Evolutionary conservation across 805 yeast species (phyloP).

Genomic region (Sporopachydermia lactativora): DNA sequence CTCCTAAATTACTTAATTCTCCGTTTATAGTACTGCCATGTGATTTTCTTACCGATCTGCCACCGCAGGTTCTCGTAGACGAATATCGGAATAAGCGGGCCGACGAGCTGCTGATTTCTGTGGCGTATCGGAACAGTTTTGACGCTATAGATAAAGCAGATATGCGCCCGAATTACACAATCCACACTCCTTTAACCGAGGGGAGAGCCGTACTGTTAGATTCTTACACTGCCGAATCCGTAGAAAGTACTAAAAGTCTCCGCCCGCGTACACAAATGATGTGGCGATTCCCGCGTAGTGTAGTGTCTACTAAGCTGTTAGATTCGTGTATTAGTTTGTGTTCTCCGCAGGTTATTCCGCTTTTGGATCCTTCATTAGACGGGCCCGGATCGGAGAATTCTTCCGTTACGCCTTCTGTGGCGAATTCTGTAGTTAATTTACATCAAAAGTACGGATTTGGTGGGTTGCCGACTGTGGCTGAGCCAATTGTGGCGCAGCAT

Average conservation of each 20-base stretch:
- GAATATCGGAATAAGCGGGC: constrained; percentile 63
- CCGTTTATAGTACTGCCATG: constrained; percentile 83
- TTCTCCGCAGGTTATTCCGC: constrained; percentile 34
- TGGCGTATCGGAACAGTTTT: constrained; percentile 60
- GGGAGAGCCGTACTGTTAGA: constrained; percentile 45
- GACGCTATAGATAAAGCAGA: constrained; percentile 72
- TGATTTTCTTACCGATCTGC: constrained; percentile 84
- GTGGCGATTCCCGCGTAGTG: constrained; percentile 75
- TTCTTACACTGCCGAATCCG: constrained; percentile 50
- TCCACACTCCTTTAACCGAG: constrained; percentile 20
- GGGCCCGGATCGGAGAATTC: constrained; percentile 9
- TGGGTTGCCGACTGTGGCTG: too few species aligned
- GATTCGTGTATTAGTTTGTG: constrained; percentile 64
- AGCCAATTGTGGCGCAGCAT: too few species aligned
- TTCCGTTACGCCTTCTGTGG: not conserved
- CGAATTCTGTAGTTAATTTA: not conserved
- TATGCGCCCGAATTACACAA: constrained; percentile 14
- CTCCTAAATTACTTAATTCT: constrained; percentile 19
- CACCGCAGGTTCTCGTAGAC: constrained; percentile 79
- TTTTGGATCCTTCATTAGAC: constrained; percentile 28
- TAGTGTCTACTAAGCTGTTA: constrained; percentile 62
- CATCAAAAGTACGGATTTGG: not conserved
- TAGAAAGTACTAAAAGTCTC: constrained; percentile 57
- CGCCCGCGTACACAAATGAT: constrained; percentile 73
- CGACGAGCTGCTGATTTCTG: constrained; percentile 55